These are phyloP conservation scores for Penicillium vulpinum DNA, from an alignment of 2,329 filamentous ascomycete genomes.

Conservation along the genomic window DNA sequence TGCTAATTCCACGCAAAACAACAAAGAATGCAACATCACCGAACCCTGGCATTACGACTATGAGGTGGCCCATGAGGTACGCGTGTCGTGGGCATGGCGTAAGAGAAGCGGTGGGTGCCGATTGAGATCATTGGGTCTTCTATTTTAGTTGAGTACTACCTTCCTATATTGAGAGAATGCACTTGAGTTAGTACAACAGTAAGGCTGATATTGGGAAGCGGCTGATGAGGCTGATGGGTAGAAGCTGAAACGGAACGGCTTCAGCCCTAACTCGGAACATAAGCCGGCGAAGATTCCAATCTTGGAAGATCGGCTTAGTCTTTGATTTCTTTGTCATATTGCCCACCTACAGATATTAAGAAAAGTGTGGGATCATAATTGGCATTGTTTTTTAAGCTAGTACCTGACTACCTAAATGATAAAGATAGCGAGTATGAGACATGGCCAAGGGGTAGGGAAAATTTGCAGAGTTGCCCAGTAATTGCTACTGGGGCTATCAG, in stretches of 20 bases:
- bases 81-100: too few relatives aligned
- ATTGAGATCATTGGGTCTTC: slow-evolving; percentile 29
- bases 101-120: slow-evolving; percentile 35
- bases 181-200: background rate
- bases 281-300: background rate
- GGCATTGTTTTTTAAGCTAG: slow-evolving; percentile 11
- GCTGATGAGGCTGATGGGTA: background rate
- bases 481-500: slow-evolving; percentile 3
- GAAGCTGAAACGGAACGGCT: background rate
- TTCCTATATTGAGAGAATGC: background rate
- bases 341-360: background rate
- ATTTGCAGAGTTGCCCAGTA: slow-evolving; percentile 17
- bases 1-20: too few relatives aligned
- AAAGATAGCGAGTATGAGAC: slow-evolving; percentile 17
- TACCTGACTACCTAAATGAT: slow-evolving; percentile 11
- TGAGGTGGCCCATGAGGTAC: too few relatives aligned
- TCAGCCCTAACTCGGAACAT: background rate
- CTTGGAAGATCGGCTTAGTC: background rate
- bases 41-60: too few relatives aligned
- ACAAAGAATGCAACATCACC: too few relatives aligned
- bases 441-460: slow-evolving; percentile 13
- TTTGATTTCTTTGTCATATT: background rate
- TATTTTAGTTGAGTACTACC: slow-evolving; percentile 1
- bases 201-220: background rate
- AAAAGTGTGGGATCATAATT: background rate